Conservation (phyloP, 129 eudicot species). For the Arctium minus region DNA sequence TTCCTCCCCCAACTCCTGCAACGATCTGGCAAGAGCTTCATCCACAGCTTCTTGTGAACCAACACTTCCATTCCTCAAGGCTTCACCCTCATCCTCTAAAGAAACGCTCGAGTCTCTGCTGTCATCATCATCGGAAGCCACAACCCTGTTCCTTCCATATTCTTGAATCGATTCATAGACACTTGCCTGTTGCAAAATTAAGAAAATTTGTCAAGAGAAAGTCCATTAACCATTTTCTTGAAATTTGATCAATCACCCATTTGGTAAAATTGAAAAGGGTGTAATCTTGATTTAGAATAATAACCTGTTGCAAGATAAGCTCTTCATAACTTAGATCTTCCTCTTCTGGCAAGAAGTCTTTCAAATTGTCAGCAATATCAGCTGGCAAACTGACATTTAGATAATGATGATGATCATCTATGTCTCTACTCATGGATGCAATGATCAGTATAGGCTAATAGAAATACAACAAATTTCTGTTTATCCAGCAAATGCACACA, state of each 20-base stretch:
- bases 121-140: not conserved
- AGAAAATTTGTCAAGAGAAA: not conserved
- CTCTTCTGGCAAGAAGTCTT: constrained; percentile 45
- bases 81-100: constrained; percentile 42
- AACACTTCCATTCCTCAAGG: constrained; percentile 31
- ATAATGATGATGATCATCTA: constrained; percentile 39
- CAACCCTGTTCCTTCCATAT: constrained; percentile 17
- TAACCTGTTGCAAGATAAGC: constrained; percentile 65
- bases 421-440: constrained; percentile 37
- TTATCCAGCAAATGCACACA: not conserved
- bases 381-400: constrained; percentile 37
- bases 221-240: not conserved
- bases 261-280: not conserved
- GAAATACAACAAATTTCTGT: not conserved
- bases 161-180: constrained; percentile 55
- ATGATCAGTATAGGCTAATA: not conserved
- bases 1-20: constrained; percentile 71
- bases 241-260: not conserved
- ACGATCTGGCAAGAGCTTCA: constrained; percentile 79
- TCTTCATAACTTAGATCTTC: constrained; percentile 67
- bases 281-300: constrained; percentile 5
- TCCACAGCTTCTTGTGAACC: constrained; percentile 57
- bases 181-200: constrained; percentile 48
- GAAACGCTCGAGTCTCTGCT: constrained; percentile 23
- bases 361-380: constrained; percentile 53